Base-by-base conservation (phyloP, 2,329 filamentous ascomycete genomes). In the Thielaviopsis ethacetica region DNA sequence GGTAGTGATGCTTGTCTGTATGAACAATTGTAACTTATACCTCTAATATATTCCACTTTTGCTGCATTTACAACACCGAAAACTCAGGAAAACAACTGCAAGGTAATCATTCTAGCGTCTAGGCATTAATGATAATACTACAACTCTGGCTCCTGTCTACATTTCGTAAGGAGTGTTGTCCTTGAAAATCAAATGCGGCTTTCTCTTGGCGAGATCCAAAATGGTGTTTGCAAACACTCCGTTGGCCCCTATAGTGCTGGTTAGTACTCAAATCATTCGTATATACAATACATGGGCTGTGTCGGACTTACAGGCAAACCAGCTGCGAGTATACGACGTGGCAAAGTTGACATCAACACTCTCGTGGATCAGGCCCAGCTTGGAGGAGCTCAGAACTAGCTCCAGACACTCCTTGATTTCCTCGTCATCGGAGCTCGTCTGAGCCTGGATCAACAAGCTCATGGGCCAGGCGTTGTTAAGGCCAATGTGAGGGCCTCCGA, bases 401-500 rank as follows among this genome's bases (percentile, higher is more conserved):
- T 82, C 74, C 26, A 98, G 71, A 62, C 85, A 87, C 54, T 80
- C 76, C 62, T 71, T 74, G 63, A 98, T 97, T 72, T 98, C 93
- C 0, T 77, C 75, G 62, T 95, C 91, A 60, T 91, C 77, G 56
- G 91, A 79, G 5, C 84, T 86, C 0, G 93, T 98, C 78, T 93
- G 89, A 2, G 88, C 89, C 71, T 96, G 91, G 21, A 96, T 81
- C 9, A 98, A 76, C 62, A 96, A 74, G 68, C 88, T 93, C 90
- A 98, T 97, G 0, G 93, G 93, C 93, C 93, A 98, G 7, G 91
- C 93, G 64, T 95, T 88, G 65, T 81, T 75, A n/a, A 95, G 73
- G 0, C 93, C 93, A 64, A 96, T 86, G 66, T 83, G 82, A 6
- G 80, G 81, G 4, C 80, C 93, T 65, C 93, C 93, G 65, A 98